Percentiles rank a stretch among this genome's conserved stretches.
These are phyloP conservation scores for Apophysomyces sp. DNA, from an alignment of 371 early-diverging fungal species.

Conservation along the genomic window DNA sequence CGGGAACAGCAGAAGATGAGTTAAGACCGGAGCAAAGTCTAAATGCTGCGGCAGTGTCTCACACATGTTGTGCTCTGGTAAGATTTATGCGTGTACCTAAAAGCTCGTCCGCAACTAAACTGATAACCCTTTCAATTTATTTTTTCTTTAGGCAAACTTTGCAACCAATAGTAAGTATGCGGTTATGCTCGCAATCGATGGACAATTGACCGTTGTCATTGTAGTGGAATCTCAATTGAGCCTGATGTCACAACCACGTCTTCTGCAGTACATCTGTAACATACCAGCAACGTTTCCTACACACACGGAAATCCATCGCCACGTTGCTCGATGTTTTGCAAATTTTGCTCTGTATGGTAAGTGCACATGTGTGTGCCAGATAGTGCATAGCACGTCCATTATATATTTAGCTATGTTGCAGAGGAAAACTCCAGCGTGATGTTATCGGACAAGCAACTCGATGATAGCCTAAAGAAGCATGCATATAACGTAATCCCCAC, in stretches of 20 bases:
- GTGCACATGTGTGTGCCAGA: not conserved
- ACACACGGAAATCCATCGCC: slow-evolving; percentile 46
- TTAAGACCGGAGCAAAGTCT: not conserved
- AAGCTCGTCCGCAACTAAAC: not conserved
- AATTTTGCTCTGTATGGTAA: slow-evolving; percentile 60
- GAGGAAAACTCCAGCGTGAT: slow-evolving; percentile 27
- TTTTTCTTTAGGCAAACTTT: slow-evolving; percentile 47
- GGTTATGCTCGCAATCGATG: not conserved
- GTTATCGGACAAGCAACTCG: slow-evolving; percentile 7
- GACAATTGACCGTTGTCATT: not conserved
- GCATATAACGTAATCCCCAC: slow-evolving; percentile 51
- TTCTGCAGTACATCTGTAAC: slow-evolving; percentile 44
- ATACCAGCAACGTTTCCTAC: slow-evolving; percentile 28
- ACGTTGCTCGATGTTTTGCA: slow-evolving; percentile 58
- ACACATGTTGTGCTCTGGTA: slow-evolving; percentile 59
- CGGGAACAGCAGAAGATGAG: not conserved
- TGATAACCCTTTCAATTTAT: no score
- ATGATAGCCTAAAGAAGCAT: slow-evolving; percentile 1
- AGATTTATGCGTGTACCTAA: not conserved
- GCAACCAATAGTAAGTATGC: slow-evolving; percentile 51
- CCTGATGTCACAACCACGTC: slow-evolving; percentile 49
- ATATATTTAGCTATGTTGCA: slow-evolving; percentile 9
- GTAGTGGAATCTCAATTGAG: slow-evolving; percentile 55
- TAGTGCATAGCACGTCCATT: slow-evolving; percentile 6
- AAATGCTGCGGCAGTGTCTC: slow-evolving; percentile 47